Evolutionary conservation across 495 filamentous ascomycete genomes (phyloP).

Genomic region (Xylaria grammica): DNA sequence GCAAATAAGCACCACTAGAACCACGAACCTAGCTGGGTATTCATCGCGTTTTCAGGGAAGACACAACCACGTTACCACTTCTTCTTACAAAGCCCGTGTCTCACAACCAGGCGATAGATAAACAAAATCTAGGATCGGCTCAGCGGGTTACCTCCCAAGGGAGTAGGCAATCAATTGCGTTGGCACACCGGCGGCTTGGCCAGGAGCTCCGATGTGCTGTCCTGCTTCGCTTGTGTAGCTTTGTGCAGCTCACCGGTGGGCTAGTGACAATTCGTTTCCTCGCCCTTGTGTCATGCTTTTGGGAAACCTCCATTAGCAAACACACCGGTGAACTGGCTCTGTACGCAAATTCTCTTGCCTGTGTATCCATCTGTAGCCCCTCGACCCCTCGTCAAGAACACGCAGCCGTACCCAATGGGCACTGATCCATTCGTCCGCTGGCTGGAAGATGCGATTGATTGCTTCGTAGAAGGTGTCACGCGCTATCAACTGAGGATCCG

Average conservation of each 20-base stretch:
- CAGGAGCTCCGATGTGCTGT: not conserved
- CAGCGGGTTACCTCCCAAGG: not conserved
- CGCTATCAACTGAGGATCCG: not conserved
- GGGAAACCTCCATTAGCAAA: not conserved
- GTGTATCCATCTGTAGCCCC: not conserved
- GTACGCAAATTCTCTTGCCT: not conserved
- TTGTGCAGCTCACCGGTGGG: slow-evolving; percentile 17
- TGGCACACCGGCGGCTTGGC: not conserved
- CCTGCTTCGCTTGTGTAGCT: slow-evolving; percentile 17
- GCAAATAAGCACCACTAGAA: no score
- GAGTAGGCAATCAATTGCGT: not conserved
- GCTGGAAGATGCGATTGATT: not conserved
- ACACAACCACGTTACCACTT: not conserved
- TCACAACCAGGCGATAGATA: not conserved
- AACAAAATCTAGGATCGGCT: not conserved
- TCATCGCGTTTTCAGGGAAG: no score
- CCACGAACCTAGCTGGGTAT: no score
- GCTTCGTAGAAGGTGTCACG: not conserved
- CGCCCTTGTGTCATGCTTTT: slow-evolving; percentile 5
- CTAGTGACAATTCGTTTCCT: not conserved
- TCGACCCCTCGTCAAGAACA: not conserved
- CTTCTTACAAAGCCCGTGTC: not conserved
- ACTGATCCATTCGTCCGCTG: not conserved
- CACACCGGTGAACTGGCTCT: not conserved
- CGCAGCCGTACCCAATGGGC: not conserved